These are phyloP conservation scores for Globisporangium ultimum DNA, from an alignment of 352 stramenopile genomes.

Conservation along the genomic window DNA sequence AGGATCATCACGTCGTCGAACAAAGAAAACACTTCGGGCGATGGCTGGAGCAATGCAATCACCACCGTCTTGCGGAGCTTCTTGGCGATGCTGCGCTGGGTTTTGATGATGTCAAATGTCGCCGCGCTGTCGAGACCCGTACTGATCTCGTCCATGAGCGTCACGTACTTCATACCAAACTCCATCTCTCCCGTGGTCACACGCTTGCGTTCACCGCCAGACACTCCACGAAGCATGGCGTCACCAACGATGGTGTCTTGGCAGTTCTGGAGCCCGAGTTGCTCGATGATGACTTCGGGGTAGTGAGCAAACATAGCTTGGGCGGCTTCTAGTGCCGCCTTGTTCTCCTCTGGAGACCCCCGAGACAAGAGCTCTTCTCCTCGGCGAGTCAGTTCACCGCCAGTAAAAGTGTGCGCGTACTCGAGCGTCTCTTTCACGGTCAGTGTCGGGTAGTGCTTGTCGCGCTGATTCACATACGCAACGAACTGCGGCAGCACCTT, in stretches of 20 bases:
- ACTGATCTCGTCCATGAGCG: conserved; percentile 81
- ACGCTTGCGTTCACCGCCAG: too few relatives aligned
- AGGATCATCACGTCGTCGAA: conserved; percentile 95
- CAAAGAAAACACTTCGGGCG: conserved; percentile 90
- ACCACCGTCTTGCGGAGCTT: conserved; percentile 46
- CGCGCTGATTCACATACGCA: conserved; percentile 44
- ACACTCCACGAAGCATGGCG: too few relatives aligned
- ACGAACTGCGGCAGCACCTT: conserved; percentile 38
- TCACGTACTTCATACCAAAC: conserved; percentile 69
- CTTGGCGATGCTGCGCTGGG: conserved; percentile 38
- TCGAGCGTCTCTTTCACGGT: conserved; percentile 51
- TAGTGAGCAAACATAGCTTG: conserved; percentile 39
- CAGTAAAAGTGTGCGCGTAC: conserved; percentile 52
- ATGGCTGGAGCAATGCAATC: conserved; percentile 87
- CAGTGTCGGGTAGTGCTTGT: conserved; percentile 45
- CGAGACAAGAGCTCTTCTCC: conserved; percentile 28
- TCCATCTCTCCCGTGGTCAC: too few relatives aligned
- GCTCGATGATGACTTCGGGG: too few relatives aligned
- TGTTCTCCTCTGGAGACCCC: conserved; percentile 44
- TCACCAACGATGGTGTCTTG: too few relatives aligned
- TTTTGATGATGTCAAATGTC: too few relatives aligned
- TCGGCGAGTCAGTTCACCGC: conserved; percentile 24
- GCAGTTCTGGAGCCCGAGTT: too few relatives aligned
- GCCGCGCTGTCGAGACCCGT: conserved; percentile 58
- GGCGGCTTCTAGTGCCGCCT: conserved; percentile 27